A percentile compares a stretch with the other conserved stretches of the same genome.
These are phyloP conservation scores for Plenodomus tracheiphilus DNA, from an alignment of 2,329 filamentous ascomycete species.

Conservation along the genomic window DNA sequence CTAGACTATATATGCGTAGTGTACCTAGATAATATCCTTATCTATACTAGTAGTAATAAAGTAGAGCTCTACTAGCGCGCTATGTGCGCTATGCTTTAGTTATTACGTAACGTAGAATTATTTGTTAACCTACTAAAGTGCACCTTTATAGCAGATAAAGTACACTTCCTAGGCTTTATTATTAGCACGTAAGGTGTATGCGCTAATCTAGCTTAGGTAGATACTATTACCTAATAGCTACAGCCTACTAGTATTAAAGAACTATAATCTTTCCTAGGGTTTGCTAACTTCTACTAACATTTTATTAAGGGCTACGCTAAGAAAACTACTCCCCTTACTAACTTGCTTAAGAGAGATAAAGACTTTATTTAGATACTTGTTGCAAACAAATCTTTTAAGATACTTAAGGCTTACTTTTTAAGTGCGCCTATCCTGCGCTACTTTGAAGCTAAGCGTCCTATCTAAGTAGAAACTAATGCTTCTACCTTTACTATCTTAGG, in stretches of 20 bases:
- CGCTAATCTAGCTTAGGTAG: slow-evolving; percentile 31
- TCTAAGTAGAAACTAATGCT: no score
- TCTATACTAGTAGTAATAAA: slow-evolving; percentile 23
- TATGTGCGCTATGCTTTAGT: no score
- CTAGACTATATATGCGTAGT: background rate
- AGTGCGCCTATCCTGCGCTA: no score
- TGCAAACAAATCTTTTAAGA: background rate
- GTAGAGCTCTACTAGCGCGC: no score
- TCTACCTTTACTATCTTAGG: no score
- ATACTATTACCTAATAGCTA: slow-evolving; percentile 27
- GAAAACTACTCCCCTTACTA: background rate
- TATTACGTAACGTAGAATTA: no score
- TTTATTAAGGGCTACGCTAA: background rate
- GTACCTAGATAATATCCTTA: slow-evolving; percentile 1
- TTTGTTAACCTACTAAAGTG: no score
- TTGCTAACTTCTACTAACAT: background rate
- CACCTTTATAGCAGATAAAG: no score
- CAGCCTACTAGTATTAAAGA: slow-evolving; percentile 17
- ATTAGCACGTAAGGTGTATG: slow-evolving; percentile 25
- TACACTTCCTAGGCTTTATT: slow-evolving; percentile 33
- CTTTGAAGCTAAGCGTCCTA: slow-evolving; percentile 1
- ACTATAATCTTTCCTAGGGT: slow-evolving; percentile 1
- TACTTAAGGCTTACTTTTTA: no score
- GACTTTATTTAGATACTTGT: slow-evolving; percentile 1
- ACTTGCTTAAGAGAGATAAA: background rate